Percentiles rank a stretch among this genome's conserved stretches.
These are phyloP conservation scores for Wickerhamomyces sp. DNA, from an alignment of 1,139 yeast genomes.

Conservation along the genomic window DNA sequence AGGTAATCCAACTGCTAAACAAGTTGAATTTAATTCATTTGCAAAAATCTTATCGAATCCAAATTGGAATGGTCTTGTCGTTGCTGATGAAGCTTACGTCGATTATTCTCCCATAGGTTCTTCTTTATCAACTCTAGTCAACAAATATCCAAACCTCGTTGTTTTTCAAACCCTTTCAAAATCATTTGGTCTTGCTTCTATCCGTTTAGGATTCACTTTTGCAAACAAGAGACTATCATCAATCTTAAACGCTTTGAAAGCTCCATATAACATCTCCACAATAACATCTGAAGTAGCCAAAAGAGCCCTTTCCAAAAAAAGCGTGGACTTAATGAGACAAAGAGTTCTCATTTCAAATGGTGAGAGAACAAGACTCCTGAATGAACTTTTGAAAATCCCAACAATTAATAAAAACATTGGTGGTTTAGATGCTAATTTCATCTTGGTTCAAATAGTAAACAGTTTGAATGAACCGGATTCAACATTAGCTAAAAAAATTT, in stretches of 20 bases:
- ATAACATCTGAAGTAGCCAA: slow-evolving; percentile 72
- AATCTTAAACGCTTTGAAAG: slow-evolving; percentile 82
- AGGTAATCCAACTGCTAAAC: slow-evolving; percentile 91
- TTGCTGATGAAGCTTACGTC: slow-evolving; percentile 92
- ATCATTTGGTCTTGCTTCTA: slow-evolving; percentile 94
- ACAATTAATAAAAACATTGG: slow-evolving; percentile 77
- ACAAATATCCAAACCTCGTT: slow-evolving; percentile 74
- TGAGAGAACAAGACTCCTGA: slow-evolving; percentile 52
- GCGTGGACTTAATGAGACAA: slow-evolving; percentile 54
- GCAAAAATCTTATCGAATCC: slow-evolving; percentile 46
- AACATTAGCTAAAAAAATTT: slow-evolving; percentile 56
- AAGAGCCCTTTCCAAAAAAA: slow-evolving; percentile 60
- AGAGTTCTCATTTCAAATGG: slow-evolving; percentile 44
- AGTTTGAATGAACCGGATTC: slow-evolving; percentile 47
- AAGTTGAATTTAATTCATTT: slow-evolving; percentile 45
- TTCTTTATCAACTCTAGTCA: slow-evolving; percentile 78
- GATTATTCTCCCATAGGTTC: slow-evolving; percentile 71
- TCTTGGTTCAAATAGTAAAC: slow-evolving; percentile 66
- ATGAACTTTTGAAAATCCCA: slow-evolving; percentile 45
- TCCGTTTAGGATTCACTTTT: slow-evolving; percentile 79
- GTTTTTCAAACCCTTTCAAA: slow-evolving; percentile 91
- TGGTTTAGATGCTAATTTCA: slow-evolving; percentile 83
- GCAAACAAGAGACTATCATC: slow-evolving; percentile 54
- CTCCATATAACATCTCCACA: slow-evolving; percentile 90
- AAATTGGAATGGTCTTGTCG: slow-evolving; percentile 72